Percentiles rank a stretch among this genome's conserved stretches.
phyloP scores from a whole-genome alignment of 495 filamentous ascomycete species.

The Monascus purpureus region DNA sequence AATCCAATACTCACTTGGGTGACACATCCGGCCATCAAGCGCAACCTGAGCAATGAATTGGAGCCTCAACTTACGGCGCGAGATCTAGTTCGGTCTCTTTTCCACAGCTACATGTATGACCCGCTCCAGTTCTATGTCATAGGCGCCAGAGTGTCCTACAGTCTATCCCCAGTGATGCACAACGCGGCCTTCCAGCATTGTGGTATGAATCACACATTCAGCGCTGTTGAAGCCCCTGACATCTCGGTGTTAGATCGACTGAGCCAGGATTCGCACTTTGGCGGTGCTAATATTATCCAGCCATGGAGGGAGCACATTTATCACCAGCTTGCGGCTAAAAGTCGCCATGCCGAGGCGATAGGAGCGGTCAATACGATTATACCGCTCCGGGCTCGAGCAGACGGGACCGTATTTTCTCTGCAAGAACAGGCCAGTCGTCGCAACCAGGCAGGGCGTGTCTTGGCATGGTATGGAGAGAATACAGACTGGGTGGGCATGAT shows the following conservation, averaged over 20 bases:
- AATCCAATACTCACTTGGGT: conserved; percentile 55
- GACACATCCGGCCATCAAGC: conserved; percentile 48
- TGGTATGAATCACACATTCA: conserved; percentile 60
- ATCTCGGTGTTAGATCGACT: conserved; percentile 51
- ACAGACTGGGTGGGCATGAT: conserved; percentile 73
- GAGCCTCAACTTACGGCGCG: conserved; percentile 37
- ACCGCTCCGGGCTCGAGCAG: conserved; percentile 48
- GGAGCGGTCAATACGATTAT: conserved; percentile 75
- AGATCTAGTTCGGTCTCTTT: conserved; percentile 42
- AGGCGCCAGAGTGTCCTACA: conserved; percentile 60
- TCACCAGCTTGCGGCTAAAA: conserved; percentile 50
- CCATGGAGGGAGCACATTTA: conserved; percentile 67
- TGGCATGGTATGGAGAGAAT: conserved; percentile 69
- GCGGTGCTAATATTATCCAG: conserved; percentile 57
- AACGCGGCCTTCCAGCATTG: conserved; percentile 57
- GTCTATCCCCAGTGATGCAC: conserved; percentile 68
- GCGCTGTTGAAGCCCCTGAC: conserved; percentile 46
- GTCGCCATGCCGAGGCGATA: conserved; percentile 63
- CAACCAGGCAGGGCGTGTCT: conserved; percentile 48
- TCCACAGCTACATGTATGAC: conserved; percentile 41
- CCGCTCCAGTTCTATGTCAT: conserved; percentile 64
- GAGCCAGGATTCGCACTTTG: conserved; percentile 50
- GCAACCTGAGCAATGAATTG: conserved; percentile 10
- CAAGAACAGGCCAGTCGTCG: conserved; percentile 46
- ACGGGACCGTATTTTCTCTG: conserved; percentile 52